Evolutionary conservation across 257 asterid species (phyloP).

Genomic region (Penstemon eatonii): DNA sequence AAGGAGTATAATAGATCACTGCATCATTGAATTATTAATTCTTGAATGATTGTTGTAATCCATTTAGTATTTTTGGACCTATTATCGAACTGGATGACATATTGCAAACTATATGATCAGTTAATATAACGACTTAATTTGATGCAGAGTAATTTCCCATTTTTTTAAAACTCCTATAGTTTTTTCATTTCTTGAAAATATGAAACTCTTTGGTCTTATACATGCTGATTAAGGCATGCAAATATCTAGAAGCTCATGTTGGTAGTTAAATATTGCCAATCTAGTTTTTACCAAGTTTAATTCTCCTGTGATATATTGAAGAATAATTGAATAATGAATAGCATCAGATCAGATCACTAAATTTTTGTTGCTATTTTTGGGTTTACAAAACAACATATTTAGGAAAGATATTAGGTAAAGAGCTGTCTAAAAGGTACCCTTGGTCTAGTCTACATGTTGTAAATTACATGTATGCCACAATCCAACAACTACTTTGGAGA

Average conservation of each 20-base stretch:
- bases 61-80: no score
- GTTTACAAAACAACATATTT: neutral
- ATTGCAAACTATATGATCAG: no score
- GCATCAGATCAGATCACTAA: neutral
- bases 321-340: no score
- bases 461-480: constrained; percentile 32
- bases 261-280: neutral
- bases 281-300: neutral
- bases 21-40: no score
- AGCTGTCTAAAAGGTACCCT: neutral
- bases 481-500: constrained; percentile 26
- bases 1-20: no score
- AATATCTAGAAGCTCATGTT: neutral
- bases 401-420: constrained; percentile 6
- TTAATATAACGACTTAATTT: no score
- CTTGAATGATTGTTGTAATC: no score
- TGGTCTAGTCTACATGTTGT: constrained; percentile 18
- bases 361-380: constrained; percentile 3
- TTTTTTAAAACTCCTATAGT: neutral
- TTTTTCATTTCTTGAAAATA: neutral
- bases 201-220: neutral
- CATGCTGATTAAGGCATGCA: neutral
- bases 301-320: neutral
- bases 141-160: no score
- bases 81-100: no score